Evolutionary conservation across 306 rosid species (phyloP).

Genomic region (apple (Malus domestica)): ASM211411v1 NC_041796.1:276501-277000

Average conservation of each 20-base stretch:
- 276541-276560: conserved; percentile 78
- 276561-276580: conserved; percentile 71
- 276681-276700: conserved; percentile 83
- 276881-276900: background rate
- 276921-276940: background rate
- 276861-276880: background rate
- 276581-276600: conserved; percentile 50
- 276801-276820: background rate
- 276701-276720: conserved; percentile 90
- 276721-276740: conserved; percentile 89
- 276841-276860: background rate
- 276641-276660: background rate
- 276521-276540: conserved; percentile 98
- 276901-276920: background rate
- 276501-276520: conserved; percentile 91
- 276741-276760: conserved; percentile 94
- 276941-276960: background rate
- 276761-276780: conserved; percentile 37
- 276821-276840: background rate
- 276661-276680: conserved; percentile 71
- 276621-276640: no score
- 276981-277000: background rate
- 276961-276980: background rate
- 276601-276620: background rate
- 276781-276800: background rate